Evolutionary conservation across 768 basidiomycete genomes (phyloP).

Genomic region (Pleurotus citrinopileatus): DNA sequence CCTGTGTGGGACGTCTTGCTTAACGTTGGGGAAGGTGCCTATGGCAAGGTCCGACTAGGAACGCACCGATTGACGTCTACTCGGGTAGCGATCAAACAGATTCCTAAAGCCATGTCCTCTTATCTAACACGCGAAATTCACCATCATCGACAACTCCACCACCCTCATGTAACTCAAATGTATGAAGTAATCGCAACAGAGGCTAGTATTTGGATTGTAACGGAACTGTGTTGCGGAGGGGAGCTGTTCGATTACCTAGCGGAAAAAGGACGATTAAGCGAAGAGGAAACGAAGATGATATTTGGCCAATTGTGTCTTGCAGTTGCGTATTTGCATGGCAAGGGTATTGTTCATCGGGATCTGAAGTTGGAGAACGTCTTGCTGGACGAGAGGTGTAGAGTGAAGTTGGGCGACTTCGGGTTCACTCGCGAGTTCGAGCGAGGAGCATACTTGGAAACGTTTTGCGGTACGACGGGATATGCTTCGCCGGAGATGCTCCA

Average conservation of each 20-base stretch:
- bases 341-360: constrained; percentile 94
- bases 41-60: constrained; percentile 93
- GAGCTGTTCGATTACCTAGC: constrained; percentile 98
- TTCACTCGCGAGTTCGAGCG: constrained; percentile 91
- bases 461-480: constrained; percentile 93
- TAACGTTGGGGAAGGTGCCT: constrained; percentile 62
- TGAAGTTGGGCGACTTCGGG: constrained; percentile 94
- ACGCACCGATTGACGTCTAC: constrained; percentile 90
- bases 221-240: constrained; percentile 94
- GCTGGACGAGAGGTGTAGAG: constrained; percentile 84
- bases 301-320: constrained; percentile 97
- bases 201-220: constrained; percentile 92
- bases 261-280: constrained; percentile 85
- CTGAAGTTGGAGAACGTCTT: constrained; percentile 95
- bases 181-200: constrained; percentile 99
- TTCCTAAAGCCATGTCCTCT: constrained; percentile 90
- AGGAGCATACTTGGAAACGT: constrained; percentile 81
- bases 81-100: constrained; percentile 96
- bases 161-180: constrained; percentile 92
- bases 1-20: constrained; percentile 2
- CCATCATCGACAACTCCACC: constrained; percentile 95
- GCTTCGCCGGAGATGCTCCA: constrained; percentile 92
- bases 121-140: constrained; percentile 96
- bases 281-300: constrained; percentile 81
- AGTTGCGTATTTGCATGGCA: constrained; percentile 88